Percentiles rank a stretch among this genome's conserved stretches.
These are phyloP conservation scores for Cladosporium phlei DNA, from an alignment of 2,329 filamentous ascomycete genomes.

Conservation along the genomic window DNA sequence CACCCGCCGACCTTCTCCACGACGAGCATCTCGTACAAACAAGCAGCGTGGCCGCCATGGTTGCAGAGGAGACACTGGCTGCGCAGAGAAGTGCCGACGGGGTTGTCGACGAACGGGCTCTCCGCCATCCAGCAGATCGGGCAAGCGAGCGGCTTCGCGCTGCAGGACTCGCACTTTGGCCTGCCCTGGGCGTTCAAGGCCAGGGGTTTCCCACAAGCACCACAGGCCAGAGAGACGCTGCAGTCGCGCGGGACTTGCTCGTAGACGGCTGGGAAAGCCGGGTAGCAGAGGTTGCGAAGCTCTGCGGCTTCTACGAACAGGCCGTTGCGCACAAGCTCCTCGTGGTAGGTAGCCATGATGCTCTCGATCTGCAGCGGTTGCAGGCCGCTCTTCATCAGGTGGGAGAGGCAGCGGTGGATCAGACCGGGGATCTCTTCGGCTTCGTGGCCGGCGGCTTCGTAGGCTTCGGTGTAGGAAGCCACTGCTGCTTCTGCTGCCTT, in stretches of 20 bases:
- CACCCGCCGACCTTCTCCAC: conserved; percentile 51
- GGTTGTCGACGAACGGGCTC: conserved; percentile 1
- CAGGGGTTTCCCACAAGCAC: conserved; percentile 50
- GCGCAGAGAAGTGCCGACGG: conserved; percentile 41
- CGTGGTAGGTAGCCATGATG: conserved; percentile 55
- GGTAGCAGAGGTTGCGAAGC: conserved; percentile 53
- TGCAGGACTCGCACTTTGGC: conserved; percentile 49
- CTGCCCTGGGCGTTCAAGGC: conserved; percentile 50
- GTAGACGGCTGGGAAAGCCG: conserved; percentile 52
- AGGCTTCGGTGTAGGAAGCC: conserved; percentile 37
- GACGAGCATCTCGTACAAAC: conserved; percentile 53
- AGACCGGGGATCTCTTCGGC: conserved; percentile 33
- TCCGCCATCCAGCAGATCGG: conserved; percentile 5
- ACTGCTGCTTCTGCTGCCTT: conserved; percentile 32
- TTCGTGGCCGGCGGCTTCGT: conserved; percentile 34
- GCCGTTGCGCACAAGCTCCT: conserved; percentile 45
- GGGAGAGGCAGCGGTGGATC: conserved; percentile 24
- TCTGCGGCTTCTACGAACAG: conserved; percentile 51
- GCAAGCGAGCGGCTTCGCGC: conserved; percentile 26
- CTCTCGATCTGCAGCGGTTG: conserved; percentile 50
- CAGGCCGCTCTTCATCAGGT: conserved; percentile 41
- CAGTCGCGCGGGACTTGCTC: conserved; percentile 54
- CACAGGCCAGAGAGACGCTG: conserved; percentile 51
- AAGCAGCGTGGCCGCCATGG: conserved; percentile 56
- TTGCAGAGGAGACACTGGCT: conserved; percentile 57